A percentile compares a stretch with the other conserved stretches of the same genome.
Conservation (phyloP, 805 yeast genomes). For the Wickerhamiella kurtzmanii region DNA sequence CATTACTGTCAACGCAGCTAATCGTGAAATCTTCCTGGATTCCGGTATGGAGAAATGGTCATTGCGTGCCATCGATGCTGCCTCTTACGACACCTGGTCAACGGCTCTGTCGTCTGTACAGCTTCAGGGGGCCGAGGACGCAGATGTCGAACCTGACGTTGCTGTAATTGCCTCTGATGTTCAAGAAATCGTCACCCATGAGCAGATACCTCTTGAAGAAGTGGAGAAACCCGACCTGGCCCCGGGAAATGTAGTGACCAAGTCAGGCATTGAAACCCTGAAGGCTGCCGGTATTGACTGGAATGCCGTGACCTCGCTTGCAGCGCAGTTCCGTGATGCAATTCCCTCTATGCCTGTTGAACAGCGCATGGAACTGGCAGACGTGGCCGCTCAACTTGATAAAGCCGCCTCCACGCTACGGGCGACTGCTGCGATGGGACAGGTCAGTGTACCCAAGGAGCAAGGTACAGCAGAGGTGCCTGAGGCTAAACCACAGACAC, state of each 20-base stretch:
- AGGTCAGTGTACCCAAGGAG: constrained; percentile 5
- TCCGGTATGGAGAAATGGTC: constrained; percentile 95
- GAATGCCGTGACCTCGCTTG: background rate
- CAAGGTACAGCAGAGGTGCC: constrained; percentile 8
- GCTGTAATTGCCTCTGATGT: constrained; percentile 4
- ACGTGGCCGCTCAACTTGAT: background rate
- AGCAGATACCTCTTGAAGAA: background rate
- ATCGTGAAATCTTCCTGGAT: constrained; percentile 63
- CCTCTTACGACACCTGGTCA: constrained; percentile 72
- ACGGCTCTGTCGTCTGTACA: constrained; percentile 47
- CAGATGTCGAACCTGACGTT: constrained; percentile 13
- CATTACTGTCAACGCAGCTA: constrained; percentile 48
- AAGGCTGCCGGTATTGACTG: background rate
- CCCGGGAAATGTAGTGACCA: no score
- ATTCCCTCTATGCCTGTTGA: background rate
- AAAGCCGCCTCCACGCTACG: background rate
- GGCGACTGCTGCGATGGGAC: background rate
- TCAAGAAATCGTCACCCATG: background rate
- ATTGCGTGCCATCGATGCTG: constrained; percentile 48
- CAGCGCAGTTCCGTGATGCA: background rate
- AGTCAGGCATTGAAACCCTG: background rate
- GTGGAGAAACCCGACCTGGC: background rate
- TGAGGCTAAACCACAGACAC: no score
- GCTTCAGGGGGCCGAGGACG: constrained; percentile 12
- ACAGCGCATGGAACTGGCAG: background rate